Base-by-base conservation (phyloP, 2,329 filamentous ascomycete genomes). In the Massarina eburnea region DNA sequence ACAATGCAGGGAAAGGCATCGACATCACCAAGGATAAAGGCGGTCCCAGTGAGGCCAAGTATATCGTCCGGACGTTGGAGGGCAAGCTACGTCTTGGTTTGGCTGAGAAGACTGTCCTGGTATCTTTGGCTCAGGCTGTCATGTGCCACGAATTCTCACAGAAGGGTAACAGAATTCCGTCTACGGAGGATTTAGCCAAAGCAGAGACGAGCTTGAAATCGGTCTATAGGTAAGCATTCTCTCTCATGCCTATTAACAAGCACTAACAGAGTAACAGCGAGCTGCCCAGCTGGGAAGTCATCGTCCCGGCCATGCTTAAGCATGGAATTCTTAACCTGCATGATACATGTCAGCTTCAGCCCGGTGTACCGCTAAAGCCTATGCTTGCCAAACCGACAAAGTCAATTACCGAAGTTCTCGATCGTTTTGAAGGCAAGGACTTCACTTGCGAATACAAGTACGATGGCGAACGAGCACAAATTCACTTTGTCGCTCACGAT, bases 371-470 rank as follows among this genome's bases (percentile, higher is more conserved):
- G 0, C 78, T 99, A 47, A 99, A 99, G 71, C 94, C 94, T 59
- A 99, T 99, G 94, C 80, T 99, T 75, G 94, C 94, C 17, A 97
- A 97, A 63, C 94, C 94, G 3, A 99, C 94, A 8, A 99, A 99
- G 70, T 91, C 94, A 4, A 96, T 99, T 60, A 96, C 91, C 1
- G 94, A 99, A 72, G 94, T 99, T 0, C 80, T 99, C 9, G 92
- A 99, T 71, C 88, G 94, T 4, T 99, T 99, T 56, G 94, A 97
- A 67, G 85, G 88, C 53, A 94, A 96, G 66, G 88, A 86, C 20
- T 99, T 99, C 63, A 97, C 94, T 1, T 99, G 94, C 73, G 94
- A 99, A 69, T 99, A 95, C 79, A 99, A 99, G 71, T 99, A 99
- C 64, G 94, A 99, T 61, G 94, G 94, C 39, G 94, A 99, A 71